These are phyloP conservation scores for Phoma sp. DNA, from an alignment of 2,329 filamentous ascomycete species.

Conservation along the genomic window DNA sequence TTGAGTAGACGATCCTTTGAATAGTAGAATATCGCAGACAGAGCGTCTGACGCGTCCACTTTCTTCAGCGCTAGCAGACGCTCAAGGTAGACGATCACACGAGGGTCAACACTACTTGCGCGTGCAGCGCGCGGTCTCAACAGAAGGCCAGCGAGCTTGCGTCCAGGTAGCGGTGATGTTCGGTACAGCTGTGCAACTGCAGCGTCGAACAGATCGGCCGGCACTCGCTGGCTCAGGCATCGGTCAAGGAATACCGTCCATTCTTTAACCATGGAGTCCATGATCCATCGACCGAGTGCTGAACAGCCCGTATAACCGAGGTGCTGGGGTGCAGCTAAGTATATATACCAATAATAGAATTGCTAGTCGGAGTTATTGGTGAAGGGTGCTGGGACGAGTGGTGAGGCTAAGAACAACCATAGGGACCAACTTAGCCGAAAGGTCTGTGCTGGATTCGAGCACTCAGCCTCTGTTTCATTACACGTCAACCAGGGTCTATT, in stretches of 20 bases:
- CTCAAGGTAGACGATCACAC: conserved; percentile 45
- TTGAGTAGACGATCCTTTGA: conserved; percentile 44
- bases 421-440: conserved; percentile 12
- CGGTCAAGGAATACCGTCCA: conserved; percentile 45
- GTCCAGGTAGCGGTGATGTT: conserved; percentile 44
- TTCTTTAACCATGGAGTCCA: conserved; percentile 44
- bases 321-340: conserved; percentile 16
- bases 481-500: not conserved
- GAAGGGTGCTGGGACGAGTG: conserved; percentile 12
- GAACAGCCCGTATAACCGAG: conserved; percentile 21
- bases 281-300: conserved; percentile 31
- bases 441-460: not conserved
- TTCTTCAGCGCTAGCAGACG: conserved; percentile 40
- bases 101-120: conserved; percentile 42
- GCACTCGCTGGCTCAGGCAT: conserved; percentile 43
- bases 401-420: conserved; percentile 1
- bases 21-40: conserved; percentile 40
- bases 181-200: conserved; percentile 41
- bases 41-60: conserved; percentile 45
- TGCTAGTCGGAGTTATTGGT: conserved; percentile 8
- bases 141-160: conserved; percentile 44
- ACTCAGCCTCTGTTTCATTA: not conserved
- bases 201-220: conserved; percentile 42
- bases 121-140: conserved; percentile 40
- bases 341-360: conserved; percentile 20